These are phyloP conservation scores for Gonium pectorale DNA, from an alignment of 139 green algal genomes.

Conservation along the genomic window DNA sequence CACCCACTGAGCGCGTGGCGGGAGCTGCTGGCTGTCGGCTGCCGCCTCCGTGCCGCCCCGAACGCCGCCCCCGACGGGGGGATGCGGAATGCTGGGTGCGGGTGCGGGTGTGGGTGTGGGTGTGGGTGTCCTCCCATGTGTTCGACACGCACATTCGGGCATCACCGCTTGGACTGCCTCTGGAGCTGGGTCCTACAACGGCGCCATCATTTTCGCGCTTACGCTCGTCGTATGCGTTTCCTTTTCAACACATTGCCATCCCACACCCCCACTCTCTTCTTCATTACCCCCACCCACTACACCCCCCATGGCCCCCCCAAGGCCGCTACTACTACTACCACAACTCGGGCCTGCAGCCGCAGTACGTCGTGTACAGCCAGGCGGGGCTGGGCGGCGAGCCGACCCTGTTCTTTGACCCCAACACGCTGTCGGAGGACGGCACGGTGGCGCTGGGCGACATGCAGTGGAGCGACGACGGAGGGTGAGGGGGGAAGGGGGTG, in stretches of 20 bases:
- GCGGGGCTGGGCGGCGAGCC: conserved; percentile 59
- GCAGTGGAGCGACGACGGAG: conserved; percentile 34
- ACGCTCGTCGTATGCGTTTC: no score
- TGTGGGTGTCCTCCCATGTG: no score
- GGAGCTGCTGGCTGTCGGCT: no score
- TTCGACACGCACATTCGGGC: no score
- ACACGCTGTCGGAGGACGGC: conserved; percentile 84
- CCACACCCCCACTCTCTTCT: not conserved
- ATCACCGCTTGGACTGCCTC: no score
- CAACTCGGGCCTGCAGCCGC: conserved; percentile 91
- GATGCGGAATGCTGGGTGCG: no score
- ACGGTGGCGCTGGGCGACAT: conserved; percentile 65
- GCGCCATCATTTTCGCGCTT: no score
- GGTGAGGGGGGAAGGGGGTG: not conserved
- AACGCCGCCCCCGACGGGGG: no score
- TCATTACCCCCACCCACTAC: not conserved
- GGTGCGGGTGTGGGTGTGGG: no score
- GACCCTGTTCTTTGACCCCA: conserved; percentile 90
- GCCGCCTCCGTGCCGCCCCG: no score
- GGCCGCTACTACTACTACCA: conserved; percentile 86
- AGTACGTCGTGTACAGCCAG: conserved; percentile 86
- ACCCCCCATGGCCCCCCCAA: conserved; percentile 16
- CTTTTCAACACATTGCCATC: not conserved
- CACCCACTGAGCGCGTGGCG: no score
- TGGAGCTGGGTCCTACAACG: no score